Percentiles rank a stretch among this genome's conserved stretches.
These are phyloP conservation scores for Zasmidium citrigriseum DNA, from an alignment of 2,329 filamentous ascomycete species.

Conservation along the genomic window DNA sequence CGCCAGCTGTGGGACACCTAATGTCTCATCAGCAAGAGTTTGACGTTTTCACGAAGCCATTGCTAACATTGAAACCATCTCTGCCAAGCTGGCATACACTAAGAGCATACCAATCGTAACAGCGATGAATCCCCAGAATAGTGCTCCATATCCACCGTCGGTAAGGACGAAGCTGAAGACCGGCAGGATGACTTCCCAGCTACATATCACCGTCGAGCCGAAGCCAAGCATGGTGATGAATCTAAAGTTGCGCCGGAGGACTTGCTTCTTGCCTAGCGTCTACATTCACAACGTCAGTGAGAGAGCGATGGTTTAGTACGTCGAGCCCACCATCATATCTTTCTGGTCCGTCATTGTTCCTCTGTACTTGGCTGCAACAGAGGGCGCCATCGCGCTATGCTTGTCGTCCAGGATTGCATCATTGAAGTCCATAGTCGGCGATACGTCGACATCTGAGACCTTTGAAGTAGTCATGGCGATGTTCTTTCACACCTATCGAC, in stretches of 20 bases:
- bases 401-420: slow-evolving; percentile 12
- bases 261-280: slow-evolving; percentile 1
- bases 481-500: neutral
- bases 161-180: slow-evolving; percentile 12
- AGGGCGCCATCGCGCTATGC: slow-evolving; percentile 1
- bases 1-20: slow-evolving; percentile 24
- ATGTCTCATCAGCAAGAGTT: neutral
- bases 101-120: slow-evolving; percentile 16
- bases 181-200: slow-evolving; percentile 3
- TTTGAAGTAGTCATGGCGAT: neutral
- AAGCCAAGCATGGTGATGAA: slow-evolving; percentile 25
- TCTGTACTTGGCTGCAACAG: slow-evolving; percentile 1
- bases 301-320: neutral
- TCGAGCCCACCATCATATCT: neutral
- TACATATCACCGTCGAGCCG: neutral
- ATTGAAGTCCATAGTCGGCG: slow-evolving; percentile 7
- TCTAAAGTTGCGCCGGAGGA: neutral
- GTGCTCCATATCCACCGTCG: slow-evolving; percentile 24
- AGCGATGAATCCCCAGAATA: slow-evolving; percentile 27
- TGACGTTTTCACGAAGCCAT: neutral
- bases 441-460: slow-evolving; percentile 4
- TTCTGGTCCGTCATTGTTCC: slow-evolving; percentile 2
- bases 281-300: neutral
- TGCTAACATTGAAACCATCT: slow-evolving; percentile 17
- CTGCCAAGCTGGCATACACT: slow-evolving; percentile 24